A percentile compares a stretch with the other conserved stretches of the same genome.
phyloP scores from a whole-genome alignment of 169 alveolate genomes.

The Plasmodium coatneyi region DNA sequence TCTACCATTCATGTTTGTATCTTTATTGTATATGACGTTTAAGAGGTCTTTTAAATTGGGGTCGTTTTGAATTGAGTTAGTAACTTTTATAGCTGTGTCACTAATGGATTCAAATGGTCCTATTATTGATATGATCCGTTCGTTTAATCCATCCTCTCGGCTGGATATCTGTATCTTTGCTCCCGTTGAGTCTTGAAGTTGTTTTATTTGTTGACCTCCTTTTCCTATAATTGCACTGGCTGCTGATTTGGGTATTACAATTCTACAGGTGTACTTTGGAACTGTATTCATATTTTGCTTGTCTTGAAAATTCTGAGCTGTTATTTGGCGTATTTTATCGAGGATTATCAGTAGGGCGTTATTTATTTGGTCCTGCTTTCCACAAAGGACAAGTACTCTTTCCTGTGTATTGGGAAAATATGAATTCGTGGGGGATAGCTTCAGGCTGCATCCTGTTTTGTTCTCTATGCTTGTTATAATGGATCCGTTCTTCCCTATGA shows the following conservation, averaged over 20 bases:
- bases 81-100: slow-evolving; percentile 48
- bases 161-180: slow-evolving; percentile 58
- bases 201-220: slow-evolving; percentile 70
- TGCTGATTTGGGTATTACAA: slow-evolving; percentile 76
- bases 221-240: slow-evolving; percentile 76
- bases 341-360: slow-evolving; percentile 52
- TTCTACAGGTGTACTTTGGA: slow-evolving; percentile 65
- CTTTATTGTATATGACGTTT: slow-evolving; percentile 57
- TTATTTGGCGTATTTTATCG: slow-evolving; percentile 59
- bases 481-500: slow-evolving; percentile 70
- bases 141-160: slow-evolving; percentile 70
- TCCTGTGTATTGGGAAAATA: slow-evolving; percentile 75
- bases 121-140: slow-evolving; percentile 39
- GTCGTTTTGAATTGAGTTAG: slow-evolving; percentile 52
- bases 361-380: slow-evolving; percentile 56
- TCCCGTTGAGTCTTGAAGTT: slow-evolving; percentile 61
- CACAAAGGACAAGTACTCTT: slow-evolving; percentile 63
- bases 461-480: slow-evolving; percentile 65
- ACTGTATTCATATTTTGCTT: slow-evolving; percentile 10
- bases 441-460: slow-evolving; percentile 74
- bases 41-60: slow-evolving; percentile 72
- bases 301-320: slow-evolving; percentile 1
- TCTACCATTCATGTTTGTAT: slow-evolving; percentile 21
- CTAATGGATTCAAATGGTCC: slow-evolving; percentile 70
- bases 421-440: slow-evolving; percentile 52